Percentiles rank a stretch among this genome's conserved stretches.
Conservation (phyloP, 352 stramenopile genomes). For the Globisporangium cederbergense region DNA sequence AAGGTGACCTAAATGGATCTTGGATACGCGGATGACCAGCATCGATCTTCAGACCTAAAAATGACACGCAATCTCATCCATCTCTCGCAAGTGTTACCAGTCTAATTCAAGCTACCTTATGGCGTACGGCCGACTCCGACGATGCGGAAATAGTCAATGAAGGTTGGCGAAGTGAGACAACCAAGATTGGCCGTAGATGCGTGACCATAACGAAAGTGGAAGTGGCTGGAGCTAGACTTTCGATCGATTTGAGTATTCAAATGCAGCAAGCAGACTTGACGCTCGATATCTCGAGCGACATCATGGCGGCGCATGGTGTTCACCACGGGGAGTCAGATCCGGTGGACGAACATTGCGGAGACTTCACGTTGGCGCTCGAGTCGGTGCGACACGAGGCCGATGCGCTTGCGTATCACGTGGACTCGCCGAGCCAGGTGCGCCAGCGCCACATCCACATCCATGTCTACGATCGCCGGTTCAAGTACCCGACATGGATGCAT, state of each 20-base stretch:
- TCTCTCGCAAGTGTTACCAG: neutral
- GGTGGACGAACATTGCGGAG: constrained; percentile 9
- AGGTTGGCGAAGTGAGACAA: neutral
- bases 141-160: neutral
- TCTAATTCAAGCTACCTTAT: neutral
- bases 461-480: constrained; percentile 53
- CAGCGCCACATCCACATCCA: constrained; percentile 65
- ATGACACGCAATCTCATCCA: neutral
- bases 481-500: constrained; percentile 65
- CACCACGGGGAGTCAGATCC: neutral
- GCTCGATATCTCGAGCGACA: constrained; percentile 2
- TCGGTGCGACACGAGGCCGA: constrained; percentile 14
- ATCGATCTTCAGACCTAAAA: neutral
- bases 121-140: neutral
- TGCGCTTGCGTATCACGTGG: constrained; percentile 18
- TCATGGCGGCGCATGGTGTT: too few species aligned
- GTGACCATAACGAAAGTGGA: neutral
- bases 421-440: constrained; percentile 44
- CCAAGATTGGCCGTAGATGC: neutral
- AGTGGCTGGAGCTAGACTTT: neutral
- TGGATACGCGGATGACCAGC: neutral
- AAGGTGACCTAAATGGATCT: neutral
- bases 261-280: constrained; percentile 1
- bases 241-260: neutral
- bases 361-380: constrained; percentile 19